Conservation (phyloP, 2,329 filamentous ascomycete genomes). For the Hypoxylon sp. region DNA sequence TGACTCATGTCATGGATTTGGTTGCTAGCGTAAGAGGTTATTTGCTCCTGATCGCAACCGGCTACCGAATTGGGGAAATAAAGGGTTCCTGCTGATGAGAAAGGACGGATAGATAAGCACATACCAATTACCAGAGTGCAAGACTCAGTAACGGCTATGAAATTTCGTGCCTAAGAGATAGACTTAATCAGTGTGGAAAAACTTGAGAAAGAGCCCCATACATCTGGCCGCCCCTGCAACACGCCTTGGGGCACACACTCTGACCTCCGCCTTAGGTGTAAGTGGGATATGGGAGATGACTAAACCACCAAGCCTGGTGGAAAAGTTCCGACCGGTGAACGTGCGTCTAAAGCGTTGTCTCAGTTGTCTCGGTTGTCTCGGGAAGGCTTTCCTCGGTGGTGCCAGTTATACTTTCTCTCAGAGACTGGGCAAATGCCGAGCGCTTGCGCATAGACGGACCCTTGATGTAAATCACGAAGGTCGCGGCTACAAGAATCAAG, state of each 20-base stretch:
- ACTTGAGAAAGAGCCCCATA: neutral
- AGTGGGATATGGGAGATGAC: neutral
- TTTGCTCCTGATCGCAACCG: no score
- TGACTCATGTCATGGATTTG: no score
- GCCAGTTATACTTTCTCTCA: constrained; percentile 17
- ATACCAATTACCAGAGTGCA: neutral
- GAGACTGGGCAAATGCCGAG: constrained; percentile 66
- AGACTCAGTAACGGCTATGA: neutral
- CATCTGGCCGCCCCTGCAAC: neutral
- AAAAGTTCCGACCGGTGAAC: neutral
- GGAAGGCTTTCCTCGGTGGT: neutral
- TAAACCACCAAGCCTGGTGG: neutral
- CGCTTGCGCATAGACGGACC: constrained; percentile 64
- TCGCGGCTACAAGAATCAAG: constrained; percentile 63
- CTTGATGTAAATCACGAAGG: constrained; percentile 68
- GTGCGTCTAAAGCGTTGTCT: neutral
- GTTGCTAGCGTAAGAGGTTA: no score
- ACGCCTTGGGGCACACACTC: neutral
- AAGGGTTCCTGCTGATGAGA: neutral
- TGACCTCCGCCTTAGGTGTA: neutral
- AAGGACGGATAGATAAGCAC: neutral
- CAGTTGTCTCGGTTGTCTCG: neutral
- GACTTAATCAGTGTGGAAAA: neutral
- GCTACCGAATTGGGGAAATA: neutral
- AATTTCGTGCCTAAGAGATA: neutral